Conservation (phyloP, 805 yeast genomes). For the Cyberlindnera maritima region DNA sequence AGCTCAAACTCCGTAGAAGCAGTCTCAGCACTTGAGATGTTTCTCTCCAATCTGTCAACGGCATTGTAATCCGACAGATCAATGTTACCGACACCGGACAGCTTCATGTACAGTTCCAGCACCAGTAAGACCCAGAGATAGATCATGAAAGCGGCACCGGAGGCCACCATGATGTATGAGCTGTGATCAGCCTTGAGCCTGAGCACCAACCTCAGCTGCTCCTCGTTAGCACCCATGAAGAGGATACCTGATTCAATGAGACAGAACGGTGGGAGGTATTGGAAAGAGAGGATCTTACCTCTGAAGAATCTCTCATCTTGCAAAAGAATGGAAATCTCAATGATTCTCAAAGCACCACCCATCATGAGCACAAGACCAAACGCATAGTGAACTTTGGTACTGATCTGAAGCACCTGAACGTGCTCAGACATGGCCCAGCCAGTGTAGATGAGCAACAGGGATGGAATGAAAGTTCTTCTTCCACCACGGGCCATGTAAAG, state of each 20-base stretch:
- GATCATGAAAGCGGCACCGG: constrained; percentile 71
- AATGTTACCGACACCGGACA: constrained; percentile 23
- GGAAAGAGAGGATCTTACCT: constrained; percentile 64
- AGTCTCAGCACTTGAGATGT: constrained; percentile 6
- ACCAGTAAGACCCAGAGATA: constrained; percentile 64
- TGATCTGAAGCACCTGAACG: constrained; percentile 67
- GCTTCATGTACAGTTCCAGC: constrained; percentile 52
- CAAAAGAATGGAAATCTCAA: constrained; percentile 78
- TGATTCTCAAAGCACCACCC: constrained; percentile 73
- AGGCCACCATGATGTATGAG: constrained; percentile 69
- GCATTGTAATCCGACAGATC: constrained; percentile 15
- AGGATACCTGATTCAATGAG: constrained; percentile 73
- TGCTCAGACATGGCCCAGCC: constrained; percentile 96
- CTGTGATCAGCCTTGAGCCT: constrained; percentile 82
- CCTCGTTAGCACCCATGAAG: constrained; percentile 93
- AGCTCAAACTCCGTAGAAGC: constrained; percentile 24
- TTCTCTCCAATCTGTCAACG: constrained; percentile 10
- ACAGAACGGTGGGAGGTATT: constrained; percentile 82
- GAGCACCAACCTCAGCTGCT: constrained; percentile 69
- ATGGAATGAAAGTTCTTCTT: constrained; percentile 73
- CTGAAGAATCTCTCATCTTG: constrained; percentile 49
- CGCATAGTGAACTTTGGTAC: constrained; percentile 84
- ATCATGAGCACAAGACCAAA: constrained; percentile 79
- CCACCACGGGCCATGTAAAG: constrained; percentile 69
- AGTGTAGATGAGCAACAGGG: constrained; percentile 77